Evolutionary conservation across 192 early-diverging fungal species (phyloP).

Genomic region (Coemansia guatemalensis): DNA sequence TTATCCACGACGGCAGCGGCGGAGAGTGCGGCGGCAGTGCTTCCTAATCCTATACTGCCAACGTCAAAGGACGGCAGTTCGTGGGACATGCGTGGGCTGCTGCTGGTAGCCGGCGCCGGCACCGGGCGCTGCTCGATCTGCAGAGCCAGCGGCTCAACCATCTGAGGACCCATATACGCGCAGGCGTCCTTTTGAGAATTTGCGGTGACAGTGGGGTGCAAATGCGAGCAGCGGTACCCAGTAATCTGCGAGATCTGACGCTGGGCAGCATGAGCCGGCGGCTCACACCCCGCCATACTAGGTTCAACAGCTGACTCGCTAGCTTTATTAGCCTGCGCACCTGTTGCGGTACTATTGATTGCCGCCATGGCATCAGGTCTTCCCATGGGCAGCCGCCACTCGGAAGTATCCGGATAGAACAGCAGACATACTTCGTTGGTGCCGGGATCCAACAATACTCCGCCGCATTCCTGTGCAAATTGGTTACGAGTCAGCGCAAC

Average conservation of each 20-base stretch:
- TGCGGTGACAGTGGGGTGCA: slow-evolving; percentile 29
- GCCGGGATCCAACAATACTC: slow-evolving; percentile 40
- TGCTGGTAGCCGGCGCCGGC: background rate
- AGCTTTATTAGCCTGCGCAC: background rate
- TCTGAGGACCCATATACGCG: slow-evolving; percentile 43
- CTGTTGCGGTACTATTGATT: background rate
- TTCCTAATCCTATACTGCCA: background rate
- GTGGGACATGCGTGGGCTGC: slow-evolving; percentile 5
- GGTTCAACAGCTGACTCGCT: slow-evolving; percentile 6
- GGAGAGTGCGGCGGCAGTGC: background rate
- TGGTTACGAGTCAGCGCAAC: slow-evolving; percentile 40
- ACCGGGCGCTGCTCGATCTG: slow-evolving; percentile 41
- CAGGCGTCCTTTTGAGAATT: slow-evolving; percentile 16
- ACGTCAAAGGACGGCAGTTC: slow-evolving; percentile 2
- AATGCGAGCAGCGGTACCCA: slow-evolving; percentile 46
- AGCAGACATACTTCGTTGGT: slow-evolving; percentile 52
- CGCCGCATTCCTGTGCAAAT: slow-evolving; percentile 44
- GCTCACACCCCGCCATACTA: slow-evolving; percentile 43
- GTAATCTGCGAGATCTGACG: slow-evolving; percentile 41
- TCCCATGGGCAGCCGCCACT: slow-evolving; percentile 52
- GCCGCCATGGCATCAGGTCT: slow-evolving; percentile 25
- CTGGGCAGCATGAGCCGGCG: slow-evolving; percentile 38
- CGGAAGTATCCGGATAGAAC: slow-evolving; percentile 52
- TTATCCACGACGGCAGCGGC: no score
- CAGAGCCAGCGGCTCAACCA: slow-evolving; percentile 50